Evolutionary conservation across 2,329 filamentous ascomycete genomes (phyloP), one percentile per base, ranked within the genome.

Genomic region (Epichloe gansuensis): DNA sequence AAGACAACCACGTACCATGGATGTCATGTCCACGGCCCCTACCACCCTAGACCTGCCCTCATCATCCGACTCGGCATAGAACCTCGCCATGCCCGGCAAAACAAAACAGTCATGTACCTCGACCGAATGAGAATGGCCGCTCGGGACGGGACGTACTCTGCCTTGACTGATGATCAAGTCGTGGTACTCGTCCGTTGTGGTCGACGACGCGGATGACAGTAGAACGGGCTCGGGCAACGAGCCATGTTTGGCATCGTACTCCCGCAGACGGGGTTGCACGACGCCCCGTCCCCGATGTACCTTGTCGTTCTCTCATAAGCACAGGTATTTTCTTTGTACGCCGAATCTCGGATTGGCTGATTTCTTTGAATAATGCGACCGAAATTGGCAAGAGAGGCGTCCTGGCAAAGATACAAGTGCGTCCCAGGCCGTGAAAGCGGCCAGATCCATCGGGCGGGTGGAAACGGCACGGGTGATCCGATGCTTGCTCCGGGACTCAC

Each of bases 41-140:
- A 41, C 5, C 21, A 34, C 35, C 45, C 35, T 25, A 48, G 9
- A 15, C 34, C 41, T 40, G 7, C 36, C 55, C 5, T 55, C 59
- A 2, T 61, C 58, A 15, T 64, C 60, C 4, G 61, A 57, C 13
- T 66, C 17, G 43, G 59, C 51, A 42, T 63, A 59, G 50, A 65
- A 66, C 11, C 66, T 60, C 6, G 69, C 67, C 25, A 65, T 63
- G 36, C 74, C 74, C 2, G 74, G 68, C 17, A 21, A 21, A 21
- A 21, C 52, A 68, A 65, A 5, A 87, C 84, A 8, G 80, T 87
- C 89, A 95, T 95, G 67, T 85, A 93, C 61, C 81, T 81, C 58
- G 81, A 78, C 43, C 84, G 76, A 59, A 85, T 87, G 0, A 89
- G 95, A 61, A 93, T 88, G n/a, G 87, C 86, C 5, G 74, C 68